Conservation (phyloP, 2,329 filamentous ascomycete genomes). For the Botrytis tulipae region DNA sequence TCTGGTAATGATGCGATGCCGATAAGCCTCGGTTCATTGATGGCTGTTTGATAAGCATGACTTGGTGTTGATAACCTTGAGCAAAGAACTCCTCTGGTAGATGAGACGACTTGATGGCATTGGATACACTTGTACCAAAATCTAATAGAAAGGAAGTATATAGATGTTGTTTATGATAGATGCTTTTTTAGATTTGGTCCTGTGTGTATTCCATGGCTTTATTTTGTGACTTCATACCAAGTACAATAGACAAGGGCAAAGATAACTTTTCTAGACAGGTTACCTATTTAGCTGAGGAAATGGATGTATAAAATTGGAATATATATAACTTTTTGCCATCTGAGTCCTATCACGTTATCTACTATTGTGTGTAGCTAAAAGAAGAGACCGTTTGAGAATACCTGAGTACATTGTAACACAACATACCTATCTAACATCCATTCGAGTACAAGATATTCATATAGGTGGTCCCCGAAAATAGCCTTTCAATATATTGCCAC, state of each 20-base stretch:
- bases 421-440: not conserved
- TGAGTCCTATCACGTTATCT: not conserved
- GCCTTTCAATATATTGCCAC: constrained; percentile 16
- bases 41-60: constrained; percentile 6
- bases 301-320: not conserved
- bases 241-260: not conserved
- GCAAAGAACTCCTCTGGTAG: not conserved
- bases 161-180: not conserved
- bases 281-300: not conserved
- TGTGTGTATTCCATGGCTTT: not conserved
- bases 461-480: constrained; percentile 14
- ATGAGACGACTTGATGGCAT: not conserved
- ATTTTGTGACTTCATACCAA: not conserved
- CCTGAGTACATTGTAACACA: not conserved
- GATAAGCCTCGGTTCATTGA: constrained; percentile 18
- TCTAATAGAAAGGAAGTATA: not conserved
- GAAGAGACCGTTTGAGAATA: not conserved
- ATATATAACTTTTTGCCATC: not conserved
- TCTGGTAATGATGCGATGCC: constrained; percentile 10
- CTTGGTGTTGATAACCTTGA: not conserved
- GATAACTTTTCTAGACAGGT: too few relatives aligned
- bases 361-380: not conserved
- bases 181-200: not conserved
- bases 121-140: not conserved
- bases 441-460: not conserved